phyloP scores from a whole-genome alignment of 257 asterid genomes.

The Rubia yunnanensis region DNA sequence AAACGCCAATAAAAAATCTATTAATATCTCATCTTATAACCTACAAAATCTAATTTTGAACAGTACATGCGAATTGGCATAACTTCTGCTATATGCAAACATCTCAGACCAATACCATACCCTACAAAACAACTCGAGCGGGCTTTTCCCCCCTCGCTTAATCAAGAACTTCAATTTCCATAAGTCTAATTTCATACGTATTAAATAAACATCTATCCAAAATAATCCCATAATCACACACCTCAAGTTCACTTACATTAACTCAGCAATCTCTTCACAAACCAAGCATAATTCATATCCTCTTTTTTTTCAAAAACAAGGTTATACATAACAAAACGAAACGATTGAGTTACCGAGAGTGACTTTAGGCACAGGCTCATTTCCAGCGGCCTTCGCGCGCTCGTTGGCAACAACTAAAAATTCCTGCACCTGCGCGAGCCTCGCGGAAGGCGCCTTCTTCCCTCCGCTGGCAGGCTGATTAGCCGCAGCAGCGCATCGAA shows the following conservation, averaged over 20 bases:
- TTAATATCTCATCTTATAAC: not conserved
- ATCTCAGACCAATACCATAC: not conserved
- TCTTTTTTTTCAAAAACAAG: not conserved
- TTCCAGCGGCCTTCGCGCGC: slow-evolving; percentile 60
- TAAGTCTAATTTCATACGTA: not conserved
- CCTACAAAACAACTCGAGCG: too few species aligned
- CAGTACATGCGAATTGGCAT: not conserved
- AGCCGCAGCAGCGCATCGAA: slow-evolving; percentile 34
- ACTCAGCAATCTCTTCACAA: not conserved
- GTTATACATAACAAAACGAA: not conserved
- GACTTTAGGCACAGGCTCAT: slow-evolving; percentile 66
- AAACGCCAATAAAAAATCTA: not conserved
- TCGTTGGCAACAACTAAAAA: slow-evolving; percentile 66
- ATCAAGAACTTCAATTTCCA: not conserved
- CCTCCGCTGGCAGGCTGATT: slow-evolving; percentile 33
- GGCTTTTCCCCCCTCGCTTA: not conserved
- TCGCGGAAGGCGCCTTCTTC: slow-evolving; percentile 51
- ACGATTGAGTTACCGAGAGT: slow-evolving; percentile 40
- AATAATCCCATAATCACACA: not conserved
- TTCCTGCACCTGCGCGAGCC: slow-evolving; percentile 66
- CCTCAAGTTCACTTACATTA: not conserved
- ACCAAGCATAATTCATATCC: not conserved
- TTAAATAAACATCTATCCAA: not conserved
- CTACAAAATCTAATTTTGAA: not conserved
- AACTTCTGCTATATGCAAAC: not conserved